phyloP scores from a whole-genome alignment of 2,329 filamentous ascomycete genomes.

The Knoxdaviesia capensis region DNA sequence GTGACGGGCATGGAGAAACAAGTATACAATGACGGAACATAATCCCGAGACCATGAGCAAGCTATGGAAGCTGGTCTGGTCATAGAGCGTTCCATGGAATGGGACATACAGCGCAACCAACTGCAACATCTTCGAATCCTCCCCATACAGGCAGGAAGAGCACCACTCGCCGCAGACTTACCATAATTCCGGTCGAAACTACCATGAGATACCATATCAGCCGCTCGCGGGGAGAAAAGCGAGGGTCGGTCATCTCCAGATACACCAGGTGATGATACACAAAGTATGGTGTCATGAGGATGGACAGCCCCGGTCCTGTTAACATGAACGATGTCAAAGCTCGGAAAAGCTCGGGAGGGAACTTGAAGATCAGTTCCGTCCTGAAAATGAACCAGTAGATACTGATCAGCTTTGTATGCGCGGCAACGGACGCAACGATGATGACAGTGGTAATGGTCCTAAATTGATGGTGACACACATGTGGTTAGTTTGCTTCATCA shows the following conservation, averaged over 20 bases:
- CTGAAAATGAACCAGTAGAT: constrained; percentile 31
- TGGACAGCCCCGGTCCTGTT: constrained; percentile 17
- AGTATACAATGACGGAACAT: constrained; percentile 2
- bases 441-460: constrained; percentile 47
- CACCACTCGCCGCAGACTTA: constrained; percentile 31
- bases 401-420: constrained; percentile 33
- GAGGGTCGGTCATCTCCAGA: constrained; percentile 50
- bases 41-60: constrained; percentile 4
- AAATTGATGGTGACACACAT: constrained; percentile 1
- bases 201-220: constrained; percentile 66
- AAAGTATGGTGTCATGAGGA: constrained; percentile 57
- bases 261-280: constrained; percentile 59
- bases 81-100: constrained; percentile 1
- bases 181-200: constrained; percentile 49
- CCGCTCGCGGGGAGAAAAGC: constrained; percentile 58
- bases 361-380: constrained; percentile 27
- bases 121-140: too few relatives aligned
- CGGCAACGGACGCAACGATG: constrained; percentile 37
- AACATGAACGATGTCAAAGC: constrained; percentile 20
- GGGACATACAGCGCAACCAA: neutral
- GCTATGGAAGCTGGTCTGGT: constrained; percentile 1
- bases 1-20: constrained; percentile 3
- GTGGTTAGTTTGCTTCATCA: too few relatives aligned
- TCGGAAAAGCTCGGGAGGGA: constrained; percentile 23
- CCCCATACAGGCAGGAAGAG: neutral